phyloP scores from a whole-genome alignment of 306 rosid genomes.

The Psophocarpus tetragonolobus region DNA sequence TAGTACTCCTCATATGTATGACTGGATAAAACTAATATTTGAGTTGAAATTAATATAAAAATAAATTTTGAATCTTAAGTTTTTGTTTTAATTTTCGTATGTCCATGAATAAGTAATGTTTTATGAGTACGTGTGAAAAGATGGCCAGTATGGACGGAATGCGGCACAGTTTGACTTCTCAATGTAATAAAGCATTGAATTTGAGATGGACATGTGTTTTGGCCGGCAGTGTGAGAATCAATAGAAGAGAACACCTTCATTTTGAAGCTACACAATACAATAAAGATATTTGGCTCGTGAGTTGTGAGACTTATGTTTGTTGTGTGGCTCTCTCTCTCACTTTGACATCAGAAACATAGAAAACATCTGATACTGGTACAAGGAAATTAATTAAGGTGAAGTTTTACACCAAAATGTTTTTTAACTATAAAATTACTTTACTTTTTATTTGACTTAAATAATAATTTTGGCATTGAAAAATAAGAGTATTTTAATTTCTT shows the following conservation, averaged over 20 bases:
- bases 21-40: not conserved
- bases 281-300: not conserved
- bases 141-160: not conserved
- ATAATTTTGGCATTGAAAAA: too few species aligned
- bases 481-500: too few species aligned
- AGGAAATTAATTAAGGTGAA: not conserved
- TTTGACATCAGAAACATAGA: not conserved
- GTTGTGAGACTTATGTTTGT: not conserved
- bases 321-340: not conserved
- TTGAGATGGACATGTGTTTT: not conserved
- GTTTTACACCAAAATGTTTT: too few species aligned
- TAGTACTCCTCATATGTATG: not conserved
- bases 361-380: not conserved
- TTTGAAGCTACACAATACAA: not conserved
- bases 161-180: constrained; percentile 23
- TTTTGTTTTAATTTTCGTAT: not conserved
- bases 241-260: not conserved
- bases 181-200: constrained; percentile 15
- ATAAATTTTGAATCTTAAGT: not conserved
- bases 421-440: too few species aligned
- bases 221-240: constrained; percentile 38
- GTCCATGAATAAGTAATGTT: not conserved
- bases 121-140: not conserved
- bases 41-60: not conserved
- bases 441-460: too few species aligned